These are phyloP conservation scores for Tilletiaria anomala DNA, from an alignment of 1,284 basidiomycete species.

Conservation along the genomic window DNA sequence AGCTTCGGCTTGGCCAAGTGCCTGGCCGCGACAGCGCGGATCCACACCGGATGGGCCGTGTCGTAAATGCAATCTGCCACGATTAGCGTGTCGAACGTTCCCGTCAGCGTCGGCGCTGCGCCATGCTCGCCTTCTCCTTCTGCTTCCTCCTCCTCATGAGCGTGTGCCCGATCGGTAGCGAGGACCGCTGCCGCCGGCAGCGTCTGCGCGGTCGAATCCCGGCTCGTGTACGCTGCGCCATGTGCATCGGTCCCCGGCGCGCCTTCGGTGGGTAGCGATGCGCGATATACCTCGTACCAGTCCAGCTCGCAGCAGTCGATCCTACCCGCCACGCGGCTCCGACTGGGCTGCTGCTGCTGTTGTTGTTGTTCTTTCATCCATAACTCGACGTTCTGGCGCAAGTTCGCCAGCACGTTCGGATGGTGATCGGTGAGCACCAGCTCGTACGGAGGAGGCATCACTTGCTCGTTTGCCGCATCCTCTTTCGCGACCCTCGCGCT, in stretches of 20 bases:
- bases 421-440: slow-evolving; percentile 24
- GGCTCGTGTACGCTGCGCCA: no score
- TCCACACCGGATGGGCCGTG: slow-evolving; percentile 23
- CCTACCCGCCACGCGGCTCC: neutral
- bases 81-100: no score
- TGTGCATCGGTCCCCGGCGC: no score
- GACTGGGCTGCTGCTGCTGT: neutral
- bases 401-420: slow-evolving; percentile 22
- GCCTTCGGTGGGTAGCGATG: slow-evolving; percentile 1
- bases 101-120: no score
- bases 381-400: slow-evolving; percentile 13
- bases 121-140: neutral
- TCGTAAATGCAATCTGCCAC: slow-evolving; percentile 29
- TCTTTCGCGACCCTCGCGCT: no score
- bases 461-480: neutral
- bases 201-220: slow-evolving; percentile 16
- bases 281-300: slow-evolving; percentile 17
- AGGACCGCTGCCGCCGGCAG: slow-evolving; percentile 13
- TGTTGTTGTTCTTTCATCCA: slow-evolving; percentile 3
- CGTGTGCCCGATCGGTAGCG: slow-evolving; percentile 13
- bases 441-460: neutral
- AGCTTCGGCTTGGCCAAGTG: slow-evolving; percentile 8
- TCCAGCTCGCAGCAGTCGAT: slow-evolving; percentile 14
- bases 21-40: slow-evolving; percentile 19
- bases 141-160: neutral